A percentile compares a stretch with the other conserved stretches of the same genome.
phyloP scores from a whole-genome alignment of 1,284 basidiomycete species.

The Xerocomus minutiporus region DNA sequence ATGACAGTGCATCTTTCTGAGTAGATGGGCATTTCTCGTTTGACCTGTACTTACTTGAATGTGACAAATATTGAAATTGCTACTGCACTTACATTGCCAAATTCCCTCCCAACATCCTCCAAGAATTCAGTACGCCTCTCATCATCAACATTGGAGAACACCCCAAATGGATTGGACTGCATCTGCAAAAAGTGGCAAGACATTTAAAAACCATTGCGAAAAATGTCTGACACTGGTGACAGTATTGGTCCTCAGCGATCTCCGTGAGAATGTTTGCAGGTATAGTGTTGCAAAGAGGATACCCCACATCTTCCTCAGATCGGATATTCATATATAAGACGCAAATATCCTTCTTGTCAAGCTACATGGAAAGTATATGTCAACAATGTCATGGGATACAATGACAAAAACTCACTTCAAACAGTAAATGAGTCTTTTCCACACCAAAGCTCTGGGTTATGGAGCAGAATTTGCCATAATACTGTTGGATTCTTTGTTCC shows the following conservation, averaged over 20 bases:
- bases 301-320: background rate
- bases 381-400: too few species aligned
- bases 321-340: too few species aligned
- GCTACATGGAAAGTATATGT: too few species aligned
- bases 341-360: too few species aligned
- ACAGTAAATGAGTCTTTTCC: too few species aligned
- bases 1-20: background rate
- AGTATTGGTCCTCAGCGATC: background rate
- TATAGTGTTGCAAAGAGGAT: background rate
- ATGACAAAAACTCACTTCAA: too few species aligned
- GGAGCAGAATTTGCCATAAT: background rate
- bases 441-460: background rate
- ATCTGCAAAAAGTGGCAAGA: background rate
- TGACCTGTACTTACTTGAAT: background rate
- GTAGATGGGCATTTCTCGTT: background rate
- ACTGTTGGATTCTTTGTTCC: too few species aligned
- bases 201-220: background rate
- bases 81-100: background rate
- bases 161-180: background rate
- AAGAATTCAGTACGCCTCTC: background rate
- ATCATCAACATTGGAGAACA: background rate
- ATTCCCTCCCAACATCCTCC: background rate
- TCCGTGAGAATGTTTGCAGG: background rate
- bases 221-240: background rate
- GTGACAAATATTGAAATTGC: background rate